A percentile compares a stretch with the other conserved stretches of the same genome.
These are phyloP conservation scores for Wickerhamiella sorbophila DNA, from an alignment of 805 yeast genomes.

Conservation along the genomic window DNA sequence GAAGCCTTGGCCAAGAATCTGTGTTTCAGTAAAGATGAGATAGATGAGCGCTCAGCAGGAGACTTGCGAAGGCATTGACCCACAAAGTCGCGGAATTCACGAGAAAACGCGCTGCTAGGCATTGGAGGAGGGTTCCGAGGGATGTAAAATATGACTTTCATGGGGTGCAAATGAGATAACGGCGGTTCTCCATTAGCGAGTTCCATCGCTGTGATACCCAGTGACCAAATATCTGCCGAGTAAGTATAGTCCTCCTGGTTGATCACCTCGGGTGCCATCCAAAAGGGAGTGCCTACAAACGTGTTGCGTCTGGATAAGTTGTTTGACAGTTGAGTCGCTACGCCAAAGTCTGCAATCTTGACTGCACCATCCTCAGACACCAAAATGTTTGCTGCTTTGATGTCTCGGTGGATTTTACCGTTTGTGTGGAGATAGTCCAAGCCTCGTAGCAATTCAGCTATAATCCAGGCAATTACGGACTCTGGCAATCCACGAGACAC, in stretches of 20 bases:
- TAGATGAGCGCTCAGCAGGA: constrained; percentile 52
- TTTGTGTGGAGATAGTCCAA: constrained; percentile 50
- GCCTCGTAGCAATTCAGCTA: constrained; percentile 44
- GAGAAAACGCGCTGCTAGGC: constrained; percentile 25
- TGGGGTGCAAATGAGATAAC: constrained; percentile 35
- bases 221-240: constrained; percentile 66
- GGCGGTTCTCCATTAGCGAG: constrained; percentile 65
- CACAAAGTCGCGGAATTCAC: constrained; percentile 57
- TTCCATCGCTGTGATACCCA: constrained; percentile 68
- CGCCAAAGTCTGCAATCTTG: constrained; percentile 92
- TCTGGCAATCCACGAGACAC: constrained; percentile 42
- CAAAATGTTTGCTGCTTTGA: constrained; percentile 83
- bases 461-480: constrained; percentile 37
- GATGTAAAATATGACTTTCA: constrained; percentile 39
- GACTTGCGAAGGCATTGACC: constrained; percentile 54
- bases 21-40: constrained; percentile 47
- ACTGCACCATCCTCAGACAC: constrained; percentile 57
- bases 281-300: constrained; percentile 44
- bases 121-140: constrained; percentile 37
- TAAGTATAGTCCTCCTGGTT: constrained; percentile 66
- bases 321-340: constrained; percentile 65
- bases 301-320: constrained; percentile 36
- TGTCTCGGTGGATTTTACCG: constrained; percentile 78
- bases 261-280: constrained; percentile 99
- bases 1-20: constrained; percentile 32